phyloP scores from a whole-genome alignment of 2,329 filamentous ascomycete genomes.

The Chrysosporium queenslandicum region DNA sequence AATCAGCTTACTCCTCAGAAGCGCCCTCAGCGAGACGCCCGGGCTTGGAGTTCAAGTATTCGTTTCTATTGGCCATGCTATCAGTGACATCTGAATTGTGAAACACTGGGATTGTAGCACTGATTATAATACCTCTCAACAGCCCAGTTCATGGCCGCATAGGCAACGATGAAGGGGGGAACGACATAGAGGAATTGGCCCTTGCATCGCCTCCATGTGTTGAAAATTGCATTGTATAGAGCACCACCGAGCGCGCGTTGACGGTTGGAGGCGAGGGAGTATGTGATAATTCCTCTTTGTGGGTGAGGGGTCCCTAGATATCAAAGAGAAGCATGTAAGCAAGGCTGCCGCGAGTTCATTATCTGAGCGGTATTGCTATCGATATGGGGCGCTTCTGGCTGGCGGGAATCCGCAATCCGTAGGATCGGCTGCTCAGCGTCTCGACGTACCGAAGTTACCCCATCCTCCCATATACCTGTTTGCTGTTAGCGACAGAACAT shows the following conservation, averaged over 20 bases:
- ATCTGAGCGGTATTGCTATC: neutral
- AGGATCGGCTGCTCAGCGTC: neutral
- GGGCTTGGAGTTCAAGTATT: slow-evolving; percentile 44
- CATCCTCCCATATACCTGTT: slow-evolving; percentile 62
- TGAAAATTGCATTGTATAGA: slow-evolving; percentile 79
- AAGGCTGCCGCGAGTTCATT: neutral
- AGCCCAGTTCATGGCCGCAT: slow-evolving; percentile 83
- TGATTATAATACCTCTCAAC: slow-evolving; percentile 61
- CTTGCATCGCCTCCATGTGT: slow-evolving; percentile 79
- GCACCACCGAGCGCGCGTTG: slow-evolving; percentile 77
- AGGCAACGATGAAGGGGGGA: slow-evolving; percentile 66
- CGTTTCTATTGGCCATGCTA: slow-evolving; percentile 32
- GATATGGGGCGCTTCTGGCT: neutral
- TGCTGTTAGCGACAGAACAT: neutral
- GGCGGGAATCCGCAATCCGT: neutral
- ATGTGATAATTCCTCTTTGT: slow-evolving; percentile 56
- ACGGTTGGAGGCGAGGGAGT: slow-evolving; percentile 74
- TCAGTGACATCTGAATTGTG: slow-evolving; percentile 4
- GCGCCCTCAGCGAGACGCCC: slow-evolving; percentile 32
- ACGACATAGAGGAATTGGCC: slow-evolving; percentile 81
- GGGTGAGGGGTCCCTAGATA: slow-evolving; percentile 12
- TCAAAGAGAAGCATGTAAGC: neutral
- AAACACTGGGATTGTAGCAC: slow-evolving; percentile 1
- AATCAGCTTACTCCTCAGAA: slow-evolving; percentile 23
- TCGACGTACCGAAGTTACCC: slow-evolving; percentile 58